Percentiles rank a stretch among this genome's conserved stretches.
phyloP scores from a whole-genome alignment of 805 yeast genomes.

The Cyberlindnera maritima region DNA sequence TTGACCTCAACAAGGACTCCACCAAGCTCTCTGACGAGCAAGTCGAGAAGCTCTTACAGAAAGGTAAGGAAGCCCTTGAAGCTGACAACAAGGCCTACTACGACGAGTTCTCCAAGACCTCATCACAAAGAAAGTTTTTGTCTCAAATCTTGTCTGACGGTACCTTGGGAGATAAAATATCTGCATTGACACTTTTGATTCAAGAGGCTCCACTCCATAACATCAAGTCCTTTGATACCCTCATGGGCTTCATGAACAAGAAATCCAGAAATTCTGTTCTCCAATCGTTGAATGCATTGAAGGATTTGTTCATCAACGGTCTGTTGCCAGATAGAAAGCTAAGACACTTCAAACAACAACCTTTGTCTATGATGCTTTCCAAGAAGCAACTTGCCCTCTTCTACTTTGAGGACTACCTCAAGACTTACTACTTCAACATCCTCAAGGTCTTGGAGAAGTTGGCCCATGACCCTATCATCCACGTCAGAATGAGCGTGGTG shows the following conservation, averaged over 20 bases:
- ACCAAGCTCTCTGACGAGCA: slow-evolving; percentile 44
- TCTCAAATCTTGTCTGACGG: slow-evolving; percentile 86
- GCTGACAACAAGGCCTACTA: slow-evolving; percentile 69
- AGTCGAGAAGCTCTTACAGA: slow-evolving; percentile 56
- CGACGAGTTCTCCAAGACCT: slow-evolving; percentile 69
- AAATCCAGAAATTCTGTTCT: slow-evolving; percentile 91
- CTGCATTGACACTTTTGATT: slow-evolving; percentile 86
- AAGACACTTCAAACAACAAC: slow-evolving; percentile 73
- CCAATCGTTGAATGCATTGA: slow-evolving; percentile 84
- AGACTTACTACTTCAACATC: slow-evolving; percentile 70
- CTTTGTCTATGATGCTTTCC: slow-evolving; percentile 41
- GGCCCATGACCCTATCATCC: slow-evolving; percentile 88
- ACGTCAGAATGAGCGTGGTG: slow-evolving; percentile 76
- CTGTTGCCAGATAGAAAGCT: slow-evolving; percentile 85
- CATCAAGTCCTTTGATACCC: slow-evolving; percentile 74
- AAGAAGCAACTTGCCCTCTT: slow-evolving; percentile 63
- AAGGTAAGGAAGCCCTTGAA: slow-evolving; percentile 65
- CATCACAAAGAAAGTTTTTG: slow-evolving; percentile 83
- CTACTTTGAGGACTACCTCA: slow-evolving; percentile 88
- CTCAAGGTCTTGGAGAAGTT: slow-evolving; percentile 74
- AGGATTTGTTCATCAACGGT: slow-evolving; percentile 83
- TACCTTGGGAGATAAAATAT: slow-evolving; percentile 92
- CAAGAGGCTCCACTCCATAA: slow-evolving; percentile 96
- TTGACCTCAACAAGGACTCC: slow-evolving; percentile 29
- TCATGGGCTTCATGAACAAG: slow-evolving; percentile 77